Percentiles rank a stretch among this genome's conserved stretches.
These are phyloP conservation scores for Epichloe sp. DNA, from an alignment of 2,329 filamentous ascomycete species.

Conservation along the genomic window DNA sequence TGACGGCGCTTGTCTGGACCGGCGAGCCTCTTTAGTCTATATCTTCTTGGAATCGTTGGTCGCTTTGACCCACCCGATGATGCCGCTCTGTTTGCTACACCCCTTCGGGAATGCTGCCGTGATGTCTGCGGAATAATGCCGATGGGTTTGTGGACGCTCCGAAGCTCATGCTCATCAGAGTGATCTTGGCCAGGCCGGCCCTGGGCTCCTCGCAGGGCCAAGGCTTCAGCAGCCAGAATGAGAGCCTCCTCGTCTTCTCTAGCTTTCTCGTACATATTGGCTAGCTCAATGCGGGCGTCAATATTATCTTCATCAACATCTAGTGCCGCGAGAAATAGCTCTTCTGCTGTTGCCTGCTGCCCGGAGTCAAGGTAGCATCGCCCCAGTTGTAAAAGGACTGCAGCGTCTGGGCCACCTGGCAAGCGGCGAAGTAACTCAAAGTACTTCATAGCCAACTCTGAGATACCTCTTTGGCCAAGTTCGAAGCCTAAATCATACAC, in stretches of 20 bases:
- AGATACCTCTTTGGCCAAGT: slow-evolving; percentile 20
- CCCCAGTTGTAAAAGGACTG: slow-evolving; percentile 42
- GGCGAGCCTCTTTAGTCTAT: slow-evolving; percentile 33
- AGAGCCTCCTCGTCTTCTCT: slow-evolving; percentile 65
- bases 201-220: slow-evolving; percentile 44
- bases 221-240: slow-evolving; percentile 61
- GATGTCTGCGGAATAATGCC: neutral
- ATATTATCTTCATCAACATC: slow-evolving; percentile 59
- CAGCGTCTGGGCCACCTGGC: slow-evolving; percentile 36
- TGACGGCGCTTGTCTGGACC: slow-evolving; percentile 30
- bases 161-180: neutral
- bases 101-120: neutral
- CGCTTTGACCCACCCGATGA: neutral
- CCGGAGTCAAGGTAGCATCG: slow-evolving; percentile 55
- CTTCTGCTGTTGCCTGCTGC: slow-evolving; percentile 56
- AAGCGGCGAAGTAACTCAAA: slow-evolving; percentile 40
- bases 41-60: slow-evolving; percentile 21
- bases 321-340: slow-evolving; percentile 62
- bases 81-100: neutral
- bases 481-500: slow-evolving; percentile 52
- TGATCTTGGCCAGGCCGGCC: slow-evolving; percentile 10
- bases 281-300: slow-evolving; percentile 65
- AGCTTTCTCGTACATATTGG: slow-evolving; percentile 69
- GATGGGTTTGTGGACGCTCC: neutral
- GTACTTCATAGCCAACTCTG: slow-evolving; percentile 35